These are phyloP conservation scores for Punctularia strigosozonata DNA, from an alignment of 768 basidiomycete genomes.

Conservation along the genomic window DNA sequence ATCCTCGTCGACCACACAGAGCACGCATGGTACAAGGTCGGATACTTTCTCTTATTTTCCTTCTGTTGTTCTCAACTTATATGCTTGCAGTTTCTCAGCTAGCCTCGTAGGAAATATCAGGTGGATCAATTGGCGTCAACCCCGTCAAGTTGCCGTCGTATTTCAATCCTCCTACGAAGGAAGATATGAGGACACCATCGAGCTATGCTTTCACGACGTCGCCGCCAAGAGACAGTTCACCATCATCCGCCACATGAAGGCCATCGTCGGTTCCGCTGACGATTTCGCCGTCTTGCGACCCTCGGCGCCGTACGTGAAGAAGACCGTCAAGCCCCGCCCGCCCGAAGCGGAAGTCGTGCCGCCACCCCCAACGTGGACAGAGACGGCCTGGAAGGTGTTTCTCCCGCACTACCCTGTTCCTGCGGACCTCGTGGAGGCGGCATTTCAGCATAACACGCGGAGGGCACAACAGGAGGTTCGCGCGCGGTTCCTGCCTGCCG, in stretches of 20 bases:
- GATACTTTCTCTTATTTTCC: not conserved
- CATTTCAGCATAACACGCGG: not conserved
- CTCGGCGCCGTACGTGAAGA: constrained; percentile 28
- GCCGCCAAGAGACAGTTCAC: constrained; percentile 25
- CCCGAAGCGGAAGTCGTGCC: constrained; percentile 12
- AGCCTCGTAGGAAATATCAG: not conserved
- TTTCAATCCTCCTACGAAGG: constrained; percentile 23
- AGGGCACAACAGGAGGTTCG: not conserved
- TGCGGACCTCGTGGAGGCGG: not conserved
- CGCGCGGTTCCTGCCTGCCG: not conserved
- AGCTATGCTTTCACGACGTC: constrained; percentile 31
- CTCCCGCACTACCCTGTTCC: not conserved
- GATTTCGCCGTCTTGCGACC: constrained; percentile 39
- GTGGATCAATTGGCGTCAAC: not conserved
- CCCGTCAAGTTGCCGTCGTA: constrained; percentile 4
- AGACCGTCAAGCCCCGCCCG: constrained; percentile 5
- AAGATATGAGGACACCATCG: constrained; percentile 33
- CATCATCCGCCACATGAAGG: constrained; percentile 33
- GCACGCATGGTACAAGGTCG: not conserved
- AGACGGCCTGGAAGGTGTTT: constrained; percentile 23
- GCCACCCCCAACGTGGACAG: constrained; percentile 28
- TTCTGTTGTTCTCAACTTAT: not conserved
- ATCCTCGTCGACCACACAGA: not conserved
- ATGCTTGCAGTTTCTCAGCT: not conserved
- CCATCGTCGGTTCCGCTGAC: constrained; percentile 34